Percentiles rank a stretch among this genome's conserved stretches.
Conservation (phyloP, 352 stramenopile genomes). For the Elongisporangium anandrum region DNA sequence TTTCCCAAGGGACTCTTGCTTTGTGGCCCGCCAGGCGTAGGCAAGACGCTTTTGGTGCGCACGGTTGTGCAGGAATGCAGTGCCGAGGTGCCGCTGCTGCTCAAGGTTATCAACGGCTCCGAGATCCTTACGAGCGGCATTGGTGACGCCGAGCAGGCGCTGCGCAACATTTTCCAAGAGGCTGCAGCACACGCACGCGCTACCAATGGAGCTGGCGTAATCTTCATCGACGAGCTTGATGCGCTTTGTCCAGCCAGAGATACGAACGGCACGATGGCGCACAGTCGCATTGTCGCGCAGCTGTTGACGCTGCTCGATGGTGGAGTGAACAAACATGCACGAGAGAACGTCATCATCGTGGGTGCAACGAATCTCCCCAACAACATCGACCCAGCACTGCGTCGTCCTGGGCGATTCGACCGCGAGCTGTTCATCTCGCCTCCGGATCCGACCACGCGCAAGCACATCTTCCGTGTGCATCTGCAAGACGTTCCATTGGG, state of each 20-base stretch:
- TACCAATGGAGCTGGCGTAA: slow-evolving; percentile 41
- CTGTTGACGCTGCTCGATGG: slow-evolving; percentile 95
- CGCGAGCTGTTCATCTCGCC: slow-evolving; percentile 67
- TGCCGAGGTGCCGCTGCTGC: slow-evolving; percentile 33
- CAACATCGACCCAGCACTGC: slow-evolving; percentile 81
- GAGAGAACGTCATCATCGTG: slow-evolving; percentile 91
- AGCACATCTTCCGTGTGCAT: slow-evolving; percentile 67
- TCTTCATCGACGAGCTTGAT: slow-evolving; percentile 98
- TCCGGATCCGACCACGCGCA: slow-evolving; percentile 31
- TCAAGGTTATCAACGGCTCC: slow-evolving; percentile 75
- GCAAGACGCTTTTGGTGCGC: slow-evolving; percentile 81
- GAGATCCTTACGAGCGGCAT: slow-evolving; percentile 76
- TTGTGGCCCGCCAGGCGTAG: slow-evolving; percentile 71
- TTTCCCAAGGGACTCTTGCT: slow-evolving; percentile 72
- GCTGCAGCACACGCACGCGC: slow-evolving; percentile 22
- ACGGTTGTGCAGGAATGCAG: slow-evolving; percentile 57
- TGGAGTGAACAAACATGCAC: slow-evolving; percentile 10
- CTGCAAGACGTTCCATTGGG: slow-evolving; percentile 34
- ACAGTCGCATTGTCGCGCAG: slow-evolving; percentile 90
- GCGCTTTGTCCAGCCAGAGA: slow-evolving; percentile 92
- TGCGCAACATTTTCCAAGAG: slow-evolving; percentile 54
- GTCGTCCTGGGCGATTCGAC: slow-evolving; percentile 77
- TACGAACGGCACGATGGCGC: slow-evolving; percentile 31
- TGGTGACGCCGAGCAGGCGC: slow-evolving; percentile 60
- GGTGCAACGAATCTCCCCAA: slow-evolving; percentile 94